Evolutionary conservation across 257 asterid species (phyloP), one percentile per base, ranked within the genome.

Genomic region (Osmanthus fragrans): DNA sequence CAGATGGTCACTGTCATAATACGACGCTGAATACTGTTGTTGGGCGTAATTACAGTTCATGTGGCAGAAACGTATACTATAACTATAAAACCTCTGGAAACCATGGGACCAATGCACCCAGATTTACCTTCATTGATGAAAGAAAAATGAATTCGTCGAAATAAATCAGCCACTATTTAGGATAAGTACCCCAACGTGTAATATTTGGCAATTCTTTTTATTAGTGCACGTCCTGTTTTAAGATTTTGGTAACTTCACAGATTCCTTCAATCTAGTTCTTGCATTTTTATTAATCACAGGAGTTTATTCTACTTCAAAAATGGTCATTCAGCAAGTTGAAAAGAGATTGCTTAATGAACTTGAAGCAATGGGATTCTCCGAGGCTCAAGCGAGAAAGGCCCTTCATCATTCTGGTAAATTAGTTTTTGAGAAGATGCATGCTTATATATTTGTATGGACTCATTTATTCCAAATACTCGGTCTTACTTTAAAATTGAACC

Each of bases 301-400:
- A 78, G 19, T 60, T 19, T 42, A 45, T 45, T 47, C 58, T 45
- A 13, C 36, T 51, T 76, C 21, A 71, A 77, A 79, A 76, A 91
- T 91, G 96, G 89, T 73, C 30, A 15, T 45, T 70, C 79, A 74
- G 7, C 79, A 82, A 74, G 87, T 86, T 25, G 81, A 88, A 78
- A 76, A 80, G 80, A 80, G 79, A 77, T 86, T 91, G 82, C 87
- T 93, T 29, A 74, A 86, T 65, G 89, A 91, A 71, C 97, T 91
- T 63, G 89, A 83, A 80, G 88, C 80, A 12, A 86, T 91, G 96
- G 96, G 98, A 80, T 93, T 93, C 77, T 37, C 92, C 3, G 82
- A 84, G 86, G 82, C 83, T 80, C 83, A 49, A 75, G 93, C 96
- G 37, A 72, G 76, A 18, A 86, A 76, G 82, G 97, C 96, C 34